A percentile compares a stretch with the other conserved stretches of the same genome.
Evolutionary conservation across 768 basidiomycete genomes (phyloP).

Genomic region (Podaxis pistillaris): DNA sequence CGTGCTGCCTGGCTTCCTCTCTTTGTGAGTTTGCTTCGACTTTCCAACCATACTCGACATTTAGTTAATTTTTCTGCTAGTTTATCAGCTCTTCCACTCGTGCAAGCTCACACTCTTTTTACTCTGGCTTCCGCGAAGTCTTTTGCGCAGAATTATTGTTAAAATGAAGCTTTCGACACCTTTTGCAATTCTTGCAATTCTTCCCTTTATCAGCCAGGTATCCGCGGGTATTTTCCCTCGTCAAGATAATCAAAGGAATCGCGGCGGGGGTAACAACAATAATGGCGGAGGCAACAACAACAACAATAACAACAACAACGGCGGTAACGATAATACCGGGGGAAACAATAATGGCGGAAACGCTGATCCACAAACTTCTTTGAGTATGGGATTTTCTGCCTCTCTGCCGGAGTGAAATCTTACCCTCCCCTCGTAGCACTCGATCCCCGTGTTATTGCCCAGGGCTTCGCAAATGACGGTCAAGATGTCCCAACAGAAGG

Average conservation of each 20-base stretch:
- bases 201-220: slow-evolving; percentile 38
- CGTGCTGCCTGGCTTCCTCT: slow-evolving; percentile 45
- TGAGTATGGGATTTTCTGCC: slow-evolving; percentile 27
- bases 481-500: slow-evolving; percentile 38
- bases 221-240: slow-evolving; percentile 28
- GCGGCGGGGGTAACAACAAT: slow-evolving; percentile 14
- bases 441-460: slow-evolving; percentile 48
- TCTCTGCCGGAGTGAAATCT: not conserved
- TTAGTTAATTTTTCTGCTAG: slow-evolving; percentile 5
- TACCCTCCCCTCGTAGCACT: slow-evolving; percentile 37
- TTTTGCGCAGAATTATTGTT: slow-evolving; percentile 18
- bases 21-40: slow-evolving; percentile 22
- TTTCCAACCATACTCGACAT: not conserved
- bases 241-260: slow-evolving; percentile 16
- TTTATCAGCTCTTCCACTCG: slow-evolving; percentile 28
- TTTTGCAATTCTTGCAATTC: slow-evolving; percentile 26
- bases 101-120: slow-evolving; percentile 31
- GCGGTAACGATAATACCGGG: slow-evolving; percentile 12
- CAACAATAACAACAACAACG: slow-evolving; percentile 20
- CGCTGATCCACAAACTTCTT: slow-evolving; percentile 41
- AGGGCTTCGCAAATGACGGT: slow-evolving; percentile 49
- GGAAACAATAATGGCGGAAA: not conserved
- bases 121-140: slow-evolving; percentile 48
- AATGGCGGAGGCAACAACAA: slow-evolving; percentile 20
- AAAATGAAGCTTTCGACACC: slow-evolving; percentile 52